Conservation (phyloP, 164 flowering plant species). For the grape (Vitis vinifera) region ASM3070453v1 NC_081807.1:21108501-21109000, state of each 20-base stretch:
- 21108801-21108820: conserved; percentile 24
- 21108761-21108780: conserved; percentile 95
- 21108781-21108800: conserved; percentile 78
- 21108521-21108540: conserved; percentile 67
- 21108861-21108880: conserved; percentile 74
- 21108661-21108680: conserved; percentile 90
- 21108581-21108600: conserved; percentile 98
- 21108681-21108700: conserved; percentile 97
- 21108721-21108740: conserved; percentile 67
- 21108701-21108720: conserved; percentile 92
- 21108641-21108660: conserved; percentile 91
- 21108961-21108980: conserved; percentile 4
- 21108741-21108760: conserved; percentile 69
- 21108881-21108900: conserved; percentile 43
- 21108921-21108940: not conserved
- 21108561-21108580: conserved; percentile 47
- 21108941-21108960: conserved; percentile 7
- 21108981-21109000: not conserved
- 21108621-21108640: conserved; percentile 96
- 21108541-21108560: not conserved
- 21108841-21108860: conserved; percentile 71
- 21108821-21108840: conserved; percentile 55
- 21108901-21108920: not conserved
- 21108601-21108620: conserved; percentile 95
- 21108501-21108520: conserved; percentile 94